Percentiles rank a stretch among this genome's conserved stretches.
Evolutionary conservation across 345 rosid species (phyloP).

Genomic region (Hypericum perforatum): DNA sequence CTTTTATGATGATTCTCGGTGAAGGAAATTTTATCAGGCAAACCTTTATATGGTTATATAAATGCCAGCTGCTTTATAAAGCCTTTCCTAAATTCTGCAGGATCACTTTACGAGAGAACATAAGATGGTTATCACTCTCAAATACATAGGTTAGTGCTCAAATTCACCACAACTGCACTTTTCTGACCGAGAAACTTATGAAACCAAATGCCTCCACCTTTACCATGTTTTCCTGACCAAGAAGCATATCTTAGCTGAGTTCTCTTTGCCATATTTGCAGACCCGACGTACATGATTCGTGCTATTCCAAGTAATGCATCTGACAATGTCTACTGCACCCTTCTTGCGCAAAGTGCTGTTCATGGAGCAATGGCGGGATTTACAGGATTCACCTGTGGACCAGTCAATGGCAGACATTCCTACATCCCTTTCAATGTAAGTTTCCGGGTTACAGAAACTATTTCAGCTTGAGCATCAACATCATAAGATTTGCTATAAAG

Average conservation of each 20-base stretch:
- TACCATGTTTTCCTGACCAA: no score
- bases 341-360: conserved; percentile 79
- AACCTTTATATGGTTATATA: no score
- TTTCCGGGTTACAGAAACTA: neutral
- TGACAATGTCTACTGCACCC: conserved; percentile 83
- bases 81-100: conserved; percentile 12
- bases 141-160: conserved; percentile 27
- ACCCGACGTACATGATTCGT: conserved; percentile 88
- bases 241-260: no score
- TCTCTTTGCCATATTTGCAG: conserved; percentile 24
- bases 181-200: no score
- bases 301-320: conserved; percentile 78
- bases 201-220: no score
- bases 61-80: neutral
- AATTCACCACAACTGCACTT: neutral
- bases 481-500: neutral
- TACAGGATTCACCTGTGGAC: conserved; percentile 75
- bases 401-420: conserved; percentile 68
- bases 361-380: conserved; percentile 95
- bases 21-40: no score
- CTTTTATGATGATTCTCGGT: no score
- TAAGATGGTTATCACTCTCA: conserved; percentile 32
- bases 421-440: conserved; percentile 58
- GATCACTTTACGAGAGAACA: conserved; percentile 29
- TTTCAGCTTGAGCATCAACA: neutral